A percentile compares a stretch with the other conserved stretches of the same genome.
Evolutionary conservation across 257 asterid species (phyloP).

Genomic region (Lavandula angustifolia): DNA sequence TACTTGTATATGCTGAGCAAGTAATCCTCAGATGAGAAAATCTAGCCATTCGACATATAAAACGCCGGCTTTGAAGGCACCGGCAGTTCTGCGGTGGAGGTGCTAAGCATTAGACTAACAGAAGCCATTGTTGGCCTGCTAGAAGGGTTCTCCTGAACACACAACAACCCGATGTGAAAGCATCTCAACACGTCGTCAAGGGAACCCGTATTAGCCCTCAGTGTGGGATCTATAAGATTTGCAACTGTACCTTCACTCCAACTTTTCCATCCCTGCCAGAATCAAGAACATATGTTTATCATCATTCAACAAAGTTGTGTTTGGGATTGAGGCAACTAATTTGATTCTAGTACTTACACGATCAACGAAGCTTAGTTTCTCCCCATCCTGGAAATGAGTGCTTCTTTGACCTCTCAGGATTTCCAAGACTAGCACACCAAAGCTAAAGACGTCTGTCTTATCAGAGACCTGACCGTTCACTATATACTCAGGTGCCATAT

Average conservation of each 20-base stretch:
- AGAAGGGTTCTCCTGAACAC: conserved; percentile 14
- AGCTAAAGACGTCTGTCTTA: conserved; percentile 23
- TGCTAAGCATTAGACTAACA: background rate
- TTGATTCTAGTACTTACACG: conserved; percentile 4
- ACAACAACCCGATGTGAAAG: conserved; percentile 15
- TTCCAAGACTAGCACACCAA: conserved; percentile 18
- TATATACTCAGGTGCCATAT: conserved; percentile 14
- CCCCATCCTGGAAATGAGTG: background rate
- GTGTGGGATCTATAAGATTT: conserved; percentile 5
- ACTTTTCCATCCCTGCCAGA: conserved; percentile 12
- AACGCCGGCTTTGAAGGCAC: background rate
- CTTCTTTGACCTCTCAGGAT: conserved; percentile 8
- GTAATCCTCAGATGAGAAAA: no score
- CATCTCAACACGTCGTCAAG: conserved; percentile 15
- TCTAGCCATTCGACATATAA: background rate
- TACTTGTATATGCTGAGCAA: no score
- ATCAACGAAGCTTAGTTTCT: background rate
- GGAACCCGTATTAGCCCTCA: background rate
- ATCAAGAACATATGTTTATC: background rate
- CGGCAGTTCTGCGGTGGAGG: background rate
- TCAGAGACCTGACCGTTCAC: background rate
- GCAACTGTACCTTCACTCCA: conserved; percentile 9
- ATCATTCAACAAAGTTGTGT: background rate
- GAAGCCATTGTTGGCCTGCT: conserved; percentile 25
- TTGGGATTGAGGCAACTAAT: no score